phyloP scores from a whole-genome alignment of 192 early-diverging fungal genomes.

The Coemansia javaensis region DNA sequence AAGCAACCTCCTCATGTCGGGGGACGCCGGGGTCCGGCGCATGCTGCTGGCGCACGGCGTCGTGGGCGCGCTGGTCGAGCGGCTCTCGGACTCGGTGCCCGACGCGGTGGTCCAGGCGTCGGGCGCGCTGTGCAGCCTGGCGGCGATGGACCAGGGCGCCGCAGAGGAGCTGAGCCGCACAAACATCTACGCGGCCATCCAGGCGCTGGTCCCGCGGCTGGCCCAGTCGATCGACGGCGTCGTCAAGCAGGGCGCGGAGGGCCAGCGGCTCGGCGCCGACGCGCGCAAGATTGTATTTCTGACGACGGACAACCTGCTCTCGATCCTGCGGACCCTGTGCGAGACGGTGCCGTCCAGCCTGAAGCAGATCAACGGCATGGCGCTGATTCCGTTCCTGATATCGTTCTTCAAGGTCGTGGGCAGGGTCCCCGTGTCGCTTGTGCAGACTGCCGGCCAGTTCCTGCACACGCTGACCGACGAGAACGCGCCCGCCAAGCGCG shows the following conservation, averaged over 20 bases:
- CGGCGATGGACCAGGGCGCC: slow-evolving; percentile 39
- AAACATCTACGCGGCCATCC: slow-evolving; percentile 35
- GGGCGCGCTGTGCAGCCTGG: slow-evolving; percentile 61
- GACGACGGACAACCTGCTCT: slow-evolving; percentile 45
- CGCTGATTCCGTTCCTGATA: slow-evolving; percentile 60
- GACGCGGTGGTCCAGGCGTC: slow-evolving; percentile 70
- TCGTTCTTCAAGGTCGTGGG: slow-evolving; percentile 58
- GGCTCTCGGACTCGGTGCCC: slow-evolving; percentile 64
- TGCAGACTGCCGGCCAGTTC: slow-evolving; percentile 62
- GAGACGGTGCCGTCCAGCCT: slow-evolving; percentile 69
- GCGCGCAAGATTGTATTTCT: slow-evolving; percentile 47
- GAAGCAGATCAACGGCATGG: slow-evolving; percentile 61
- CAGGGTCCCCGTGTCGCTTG: slow-evolving; percentile 31
- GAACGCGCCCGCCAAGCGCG: slow-evolving; percentile 55
- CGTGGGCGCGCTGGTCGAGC: slow-evolving; percentile 60
- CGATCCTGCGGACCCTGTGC: slow-evolving; percentile 48
- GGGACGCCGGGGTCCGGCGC: slow-evolving; percentile 46
- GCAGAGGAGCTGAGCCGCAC: slow-evolving; percentile 39
- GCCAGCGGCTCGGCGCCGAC: slow-evolving; percentile 27
- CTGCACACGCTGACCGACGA: slow-evolving; percentile 81
- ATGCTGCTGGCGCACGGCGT: slow-evolving; percentile 72
- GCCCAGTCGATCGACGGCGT: slow-evolving; percentile 44
- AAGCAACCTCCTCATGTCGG: slow-evolving; percentile 63
- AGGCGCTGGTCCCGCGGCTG: slow-evolving; percentile 34
- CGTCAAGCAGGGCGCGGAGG: slow-evolving; percentile 26